These are phyloP conservation scores for Suillus subaureus DNA, from an alignment of 768 basidiomycete genomes.

Conservation along the genomic window DNA sequence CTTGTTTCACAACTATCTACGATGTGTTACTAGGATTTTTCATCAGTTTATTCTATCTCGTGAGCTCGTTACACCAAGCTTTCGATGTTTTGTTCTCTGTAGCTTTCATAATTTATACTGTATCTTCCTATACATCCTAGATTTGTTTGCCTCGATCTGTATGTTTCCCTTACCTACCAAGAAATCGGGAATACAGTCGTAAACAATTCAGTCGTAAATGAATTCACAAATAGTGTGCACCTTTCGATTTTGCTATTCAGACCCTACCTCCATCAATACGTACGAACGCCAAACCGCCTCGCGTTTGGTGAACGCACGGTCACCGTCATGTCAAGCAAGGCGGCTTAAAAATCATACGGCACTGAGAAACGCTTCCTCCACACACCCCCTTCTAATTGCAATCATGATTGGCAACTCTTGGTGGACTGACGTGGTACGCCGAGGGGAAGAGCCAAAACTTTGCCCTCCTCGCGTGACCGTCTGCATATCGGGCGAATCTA, in stretches of 20 bases:
- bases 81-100: neutral
- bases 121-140: slow-evolving; percentile 9
- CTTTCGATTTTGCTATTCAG: too few relatives aligned
- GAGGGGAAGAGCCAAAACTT: slow-evolving; percentile 73
- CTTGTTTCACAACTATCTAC: slow-evolving; percentile 7
- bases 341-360: slow-evolving; percentile 97
- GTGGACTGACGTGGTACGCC: slow-evolving; percentile 83
- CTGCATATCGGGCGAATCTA: slow-evolving; percentile 89
- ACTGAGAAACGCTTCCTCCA: slow-evolving; percentile 94
- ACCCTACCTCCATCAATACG: slow-evolving; percentile 84
- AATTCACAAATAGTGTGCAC: too few relatives aligned
- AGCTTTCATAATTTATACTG: slow-evolving; percentile 4
- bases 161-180: neutral
- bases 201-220: too few relatives aligned
- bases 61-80: neutral
- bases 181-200: neutral
- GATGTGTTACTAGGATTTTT: slow-evolving; percentile 6
- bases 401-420: slow-evolving; percentile 93
- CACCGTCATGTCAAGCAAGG: slow-evolving; percentile 96
- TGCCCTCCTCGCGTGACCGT: slow-evolving; percentile 83
- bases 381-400: slow-evolving; percentile 93
- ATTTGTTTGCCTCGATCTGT: neutral
- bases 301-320: slow-evolving; percentile 92
- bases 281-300: slow-evolving; percentile 81
- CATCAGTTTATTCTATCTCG: slow-evolving; percentile 19